These are phyloP conservation scores for Xylariaceae sp. DNA, from an alignment of 2,329 filamentous ascomycete genomes.

Conservation along the genomic window DNA sequence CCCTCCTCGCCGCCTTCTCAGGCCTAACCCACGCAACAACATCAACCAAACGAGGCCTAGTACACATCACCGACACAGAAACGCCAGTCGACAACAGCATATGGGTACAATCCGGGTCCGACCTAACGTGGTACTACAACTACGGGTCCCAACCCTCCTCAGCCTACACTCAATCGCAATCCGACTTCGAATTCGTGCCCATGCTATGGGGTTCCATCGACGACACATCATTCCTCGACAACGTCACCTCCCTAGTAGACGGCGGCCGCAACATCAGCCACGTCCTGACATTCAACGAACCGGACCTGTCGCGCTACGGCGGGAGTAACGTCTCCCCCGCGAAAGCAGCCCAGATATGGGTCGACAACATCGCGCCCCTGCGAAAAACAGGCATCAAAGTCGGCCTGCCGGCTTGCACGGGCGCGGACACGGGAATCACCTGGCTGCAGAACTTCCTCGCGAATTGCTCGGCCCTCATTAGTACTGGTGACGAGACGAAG, in stretches of 20 bases:
- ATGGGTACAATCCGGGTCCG: conserved; percentile 55
- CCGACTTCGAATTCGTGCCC: conserved; percentile 68
- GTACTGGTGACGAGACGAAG: conserved; percentile 31
- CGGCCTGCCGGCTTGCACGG: conserved; percentile 68
- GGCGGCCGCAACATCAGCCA: conserved; percentile 57
- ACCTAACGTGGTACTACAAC: conserved; percentile 84
- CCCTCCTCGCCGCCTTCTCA: conserved; percentile 9
- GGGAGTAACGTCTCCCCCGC: conserved; percentile 60
- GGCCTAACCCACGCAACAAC: conserved; percentile 18
- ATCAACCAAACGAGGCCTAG: conserved; percentile 64
- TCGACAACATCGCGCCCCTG: conserved; percentile 67
- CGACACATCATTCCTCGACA: conserved; percentile 57
- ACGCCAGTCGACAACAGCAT: conserved; percentile 59
- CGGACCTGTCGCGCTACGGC: conserved; percentile 57
- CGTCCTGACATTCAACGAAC: conserved; percentile 77
- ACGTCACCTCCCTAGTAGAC: conserved; percentile 53
- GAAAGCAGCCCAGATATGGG: conserved; percentile 65
- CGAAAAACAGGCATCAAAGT: conserved; percentile 60
- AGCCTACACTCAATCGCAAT: conserved; percentile 46
- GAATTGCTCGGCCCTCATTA: conserved; percentile 60
- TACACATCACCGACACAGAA: conserved; percentile 57
- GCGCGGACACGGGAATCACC: conserved; percentile 52
- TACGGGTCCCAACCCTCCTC: conserved; percentile 55
- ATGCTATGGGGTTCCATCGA: conserved; percentile 69
- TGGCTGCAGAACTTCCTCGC: conserved; percentile 67